Evolutionary conservation across 2,329 filamentous ascomycete genomes (phyloP).

Genomic region (Colletotrichum truncatum): DNA sequence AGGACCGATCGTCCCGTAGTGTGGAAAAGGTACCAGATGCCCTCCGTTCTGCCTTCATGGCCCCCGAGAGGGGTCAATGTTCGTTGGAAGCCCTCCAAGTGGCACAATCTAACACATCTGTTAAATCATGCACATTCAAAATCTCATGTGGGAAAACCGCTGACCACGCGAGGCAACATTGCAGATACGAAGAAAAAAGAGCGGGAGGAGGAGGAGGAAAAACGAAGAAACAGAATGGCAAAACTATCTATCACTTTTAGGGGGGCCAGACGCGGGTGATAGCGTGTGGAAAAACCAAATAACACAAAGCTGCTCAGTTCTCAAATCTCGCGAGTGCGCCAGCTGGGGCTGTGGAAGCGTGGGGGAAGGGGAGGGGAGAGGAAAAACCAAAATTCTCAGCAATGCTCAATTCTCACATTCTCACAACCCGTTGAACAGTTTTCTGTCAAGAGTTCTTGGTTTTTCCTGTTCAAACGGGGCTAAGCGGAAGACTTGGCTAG

Average conservation of each 20-base stretch:
- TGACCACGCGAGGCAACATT: slow-evolving; percentile 5
- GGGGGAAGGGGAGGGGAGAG: not conserved
- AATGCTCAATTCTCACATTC: slow-evolving; percentile 1
- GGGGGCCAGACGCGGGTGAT: not conserved
- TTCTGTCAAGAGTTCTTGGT: not conserved
- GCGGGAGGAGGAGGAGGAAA: not conserved
- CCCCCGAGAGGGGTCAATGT: no score
- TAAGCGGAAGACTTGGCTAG: not conserved
- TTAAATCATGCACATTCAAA: not conserved
- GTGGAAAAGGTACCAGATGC: not conserved
- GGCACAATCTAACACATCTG: not conserved
- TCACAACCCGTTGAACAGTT: not conserved
- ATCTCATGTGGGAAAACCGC: not conserved
- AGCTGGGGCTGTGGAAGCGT: not conserved
- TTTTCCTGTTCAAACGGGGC: not conserved
- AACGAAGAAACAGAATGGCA: not conserved
- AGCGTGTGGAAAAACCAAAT: slow-evolving; percentile 2
- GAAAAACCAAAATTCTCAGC: not conserved
- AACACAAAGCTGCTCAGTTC: not conserved
- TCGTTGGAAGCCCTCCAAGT: not conserved
- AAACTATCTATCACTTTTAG: not conserved
- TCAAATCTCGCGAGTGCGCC: not conserved
- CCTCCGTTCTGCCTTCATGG: not conserved
- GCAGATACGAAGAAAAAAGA: slow-evolving; percentile 8
- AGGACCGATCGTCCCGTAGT: slow-evolving; percentile 16